phyloP scores from a whole-genome alignment of 805 yeast genomes.

The Kodamaea hsintzibuensis region DNA sequence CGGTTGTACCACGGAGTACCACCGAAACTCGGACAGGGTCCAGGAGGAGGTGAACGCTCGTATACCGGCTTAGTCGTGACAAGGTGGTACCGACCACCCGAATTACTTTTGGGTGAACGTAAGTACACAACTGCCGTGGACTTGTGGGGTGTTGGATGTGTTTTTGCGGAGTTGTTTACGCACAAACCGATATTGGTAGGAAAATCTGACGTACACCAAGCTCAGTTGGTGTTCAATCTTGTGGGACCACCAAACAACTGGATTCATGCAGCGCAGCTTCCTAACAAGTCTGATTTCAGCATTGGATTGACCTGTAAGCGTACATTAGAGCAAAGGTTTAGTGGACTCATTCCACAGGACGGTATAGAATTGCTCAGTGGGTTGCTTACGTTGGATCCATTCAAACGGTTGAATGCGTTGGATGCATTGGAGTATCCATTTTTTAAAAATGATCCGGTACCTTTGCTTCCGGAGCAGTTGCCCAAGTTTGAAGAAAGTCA shows the following conservation, averaged over 20 bases:
- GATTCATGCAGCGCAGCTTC: constrained; percentile 62
- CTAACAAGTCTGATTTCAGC: constrained; percentile 50
- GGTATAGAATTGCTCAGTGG: constrained; percentile 61
- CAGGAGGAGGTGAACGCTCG: constrained; percentile 55
- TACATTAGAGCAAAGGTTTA: constrained; percentile 52
- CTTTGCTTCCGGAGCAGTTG: constrained; percentile 53
- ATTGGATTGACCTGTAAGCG: constrained; percentile 47
- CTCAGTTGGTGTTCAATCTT: constrained; percentile 73
- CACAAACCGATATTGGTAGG: constrained; percentile 86
- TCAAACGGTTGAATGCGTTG: constrained; percentile 70
- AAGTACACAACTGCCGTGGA: constrained; percentile 93
- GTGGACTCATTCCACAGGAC: constrained; percentile 36
- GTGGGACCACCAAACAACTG: constrained; percentile 78
- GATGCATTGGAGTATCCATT: constrained; percentile 73
- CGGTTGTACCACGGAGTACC: constrained; percentile 63
- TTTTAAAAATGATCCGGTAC: constrained; percentile 67
- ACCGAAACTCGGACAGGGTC: constrained; percentile 55
- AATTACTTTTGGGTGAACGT: constrained; percentile 80
- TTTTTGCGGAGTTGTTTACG: constrained; percentile 85
- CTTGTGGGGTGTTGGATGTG: constrained; percentile 97
- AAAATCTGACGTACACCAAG: constrained; percentile 82
- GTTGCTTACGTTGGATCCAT: constrained; percentile 70
- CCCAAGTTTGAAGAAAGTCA: constrained; percentile 84
- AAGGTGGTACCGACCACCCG: constrained; percentile 98
- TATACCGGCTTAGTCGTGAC: constrained; percentile 81